Base-by-base conservation (phyloP, 306 rosid genomes). In the Sicyos edulis region DNA sequence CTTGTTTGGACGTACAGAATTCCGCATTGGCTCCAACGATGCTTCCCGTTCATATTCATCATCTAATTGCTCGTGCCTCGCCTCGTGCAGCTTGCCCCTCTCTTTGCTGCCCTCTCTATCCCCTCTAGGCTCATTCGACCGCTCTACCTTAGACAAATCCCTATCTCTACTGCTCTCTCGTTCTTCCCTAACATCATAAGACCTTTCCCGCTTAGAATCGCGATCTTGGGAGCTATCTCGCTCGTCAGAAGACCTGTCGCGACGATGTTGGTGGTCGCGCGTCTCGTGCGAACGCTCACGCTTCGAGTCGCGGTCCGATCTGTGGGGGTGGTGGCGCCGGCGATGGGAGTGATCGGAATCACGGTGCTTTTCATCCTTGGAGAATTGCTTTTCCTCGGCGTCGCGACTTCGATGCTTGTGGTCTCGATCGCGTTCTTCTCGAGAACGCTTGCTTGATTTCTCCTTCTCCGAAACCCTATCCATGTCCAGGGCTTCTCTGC, bases 401-500 rank as follows among this genome's bases (percentile, higher is more conserved):
- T 74, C 84, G 12, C 76, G 79, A 71, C 44, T 34, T 7, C 82
- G 80, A 54, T 82, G 76, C 73, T 75, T 78, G 58, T 71, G 75
- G 70, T 82, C 82, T 50, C 78, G 54, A 59, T 79, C 82, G 75
- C 85, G 83, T 1, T 84, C 89, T 5, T 85, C 89, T 20, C 92
- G 71, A 54, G 76, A 78, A 62, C 87, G 82, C 83, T 81, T 88
- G 77, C 70, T 78, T 10, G 91, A 73, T 82, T 81, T 88, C 11
- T 85, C 89, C 77, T 81, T 82, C 66, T 89, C 96, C 8, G 75
- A 61, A 53, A 42, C 55, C 32, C 72, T 37, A 55, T 87, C 89
- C 97, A 92, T 90, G 79, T 59, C 70, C 77, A 86, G 96, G 87
- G 78, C 87, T 77, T 52, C 55, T 40, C 64, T 22, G 53, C 15